These are phyloP conservation scores for Diutina mesorugosa DNA, from an alignment of 1,139 yeast species.

Conservation along the genomic window DNA sequence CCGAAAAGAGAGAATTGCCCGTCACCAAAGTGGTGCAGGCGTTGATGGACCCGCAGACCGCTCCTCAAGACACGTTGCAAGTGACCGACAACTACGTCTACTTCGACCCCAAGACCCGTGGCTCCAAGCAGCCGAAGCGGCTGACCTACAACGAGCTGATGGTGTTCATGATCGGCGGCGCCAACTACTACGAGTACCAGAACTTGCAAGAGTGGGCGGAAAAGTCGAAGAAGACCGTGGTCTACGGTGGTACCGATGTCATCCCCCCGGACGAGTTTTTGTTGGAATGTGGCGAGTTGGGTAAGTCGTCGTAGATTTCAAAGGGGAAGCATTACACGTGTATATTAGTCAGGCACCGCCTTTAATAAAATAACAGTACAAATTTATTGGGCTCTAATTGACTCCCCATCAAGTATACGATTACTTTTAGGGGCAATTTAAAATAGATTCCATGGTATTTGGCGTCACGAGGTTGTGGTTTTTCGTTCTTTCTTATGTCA, in stretches of 20 bases:
- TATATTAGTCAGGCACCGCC: too few relatives aligned
- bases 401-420: too few relatives aligned
- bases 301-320: slow-evolving; percentile 10
- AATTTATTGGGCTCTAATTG: too few relatives aligned
- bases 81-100: slow-evolving; percentile 82
- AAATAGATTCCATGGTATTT: too few relatives aligned
- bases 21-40: slow-evolving; percentile 86
- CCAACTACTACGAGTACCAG: slow-evolving; percentile 87
- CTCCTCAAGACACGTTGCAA: slow-evolving; percentile 47
- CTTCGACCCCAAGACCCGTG: slow-evolving; percentile 76
- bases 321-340: too few relatives aligned
- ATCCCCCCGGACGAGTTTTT: slow-evolving; percentile 68
- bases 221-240: slow-evolving; percentile 33
- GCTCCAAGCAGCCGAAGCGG: slow-evolving; percentile 83
- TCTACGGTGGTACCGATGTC: slow-evolving; percentile 81
- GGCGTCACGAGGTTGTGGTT: too few relatives aligned
- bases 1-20: slow-evolving; percentile 80
- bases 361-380: too few relatives aligned
- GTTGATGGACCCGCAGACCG: slow-evolving; percentile 68
- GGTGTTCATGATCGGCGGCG: slow-evolving; percentile 94
- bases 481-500: too few relatives aligned
- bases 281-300: slow-evolving; percentile 55
- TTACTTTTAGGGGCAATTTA: too few relatives aligned
- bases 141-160: slow-evolving; percentile 69
- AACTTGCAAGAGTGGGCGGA: slow-evolving; percentile 79